A percentile compares a stretch with the other conserved stretches of the same genome.
These are phyloP conservation scores for Fusarium coicis DNA, from an alignment of 2,329 filamentous ascomycete species.

Conservation along the genomic window DNA sequence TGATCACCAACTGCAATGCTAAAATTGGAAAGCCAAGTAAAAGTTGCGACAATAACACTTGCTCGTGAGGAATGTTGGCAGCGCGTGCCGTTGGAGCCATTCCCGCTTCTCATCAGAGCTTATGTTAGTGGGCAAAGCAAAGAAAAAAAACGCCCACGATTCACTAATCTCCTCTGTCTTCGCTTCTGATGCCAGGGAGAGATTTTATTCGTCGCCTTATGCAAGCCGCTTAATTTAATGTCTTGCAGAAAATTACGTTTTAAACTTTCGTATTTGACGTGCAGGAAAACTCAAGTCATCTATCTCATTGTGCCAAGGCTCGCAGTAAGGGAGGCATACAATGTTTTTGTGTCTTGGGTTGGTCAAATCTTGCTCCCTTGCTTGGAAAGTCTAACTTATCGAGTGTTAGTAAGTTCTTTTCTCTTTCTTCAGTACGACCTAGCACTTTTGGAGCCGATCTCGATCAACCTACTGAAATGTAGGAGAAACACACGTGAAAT, in stretches of 20 bases:
- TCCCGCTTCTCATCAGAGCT: slow-evolving; percentile 9
- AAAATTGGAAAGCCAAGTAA: not conserved
- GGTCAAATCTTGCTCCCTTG: slow-evolving; percentile 17
- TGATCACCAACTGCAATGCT: not conserved
- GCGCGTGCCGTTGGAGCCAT: slow-evolving; percentile 12
- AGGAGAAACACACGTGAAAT: not conserved
- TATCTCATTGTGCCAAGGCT: slow-evolving; percentile 6
- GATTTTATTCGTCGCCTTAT: slow-evolving; percentile 18
- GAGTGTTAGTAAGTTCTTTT: not conserved
- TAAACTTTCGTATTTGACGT: not conserved
- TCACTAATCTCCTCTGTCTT: slow-evolving; percentile 19
- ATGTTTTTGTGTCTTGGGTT: not conserved
- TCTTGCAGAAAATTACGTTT: slow-evolving; percentile 17
- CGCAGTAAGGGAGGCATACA: slow-evolving; percentile 18
- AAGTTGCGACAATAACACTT: not conserved
- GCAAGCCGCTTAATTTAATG: slow-evolving; percentile 6
- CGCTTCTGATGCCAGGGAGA: slow-evolving; percentile 5
- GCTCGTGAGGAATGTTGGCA: slow-evolving; percentile 9
- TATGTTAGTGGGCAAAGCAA: not conserved
- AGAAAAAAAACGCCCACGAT: slow-evolving; percentile 11
- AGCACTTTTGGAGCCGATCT: not conserved
- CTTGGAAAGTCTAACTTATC: not conserved
- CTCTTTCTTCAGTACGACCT: not conserved
- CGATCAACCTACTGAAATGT: not conserved
- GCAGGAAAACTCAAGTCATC: not conserved